Percentiles rank a stretch among this genome's conserved stretches.
These are phyloP conservation scores for Metschnikowia kunwiensis DNA, from an alignment of 805 yeast genomes.

Conservation along the genomic window DNA sequence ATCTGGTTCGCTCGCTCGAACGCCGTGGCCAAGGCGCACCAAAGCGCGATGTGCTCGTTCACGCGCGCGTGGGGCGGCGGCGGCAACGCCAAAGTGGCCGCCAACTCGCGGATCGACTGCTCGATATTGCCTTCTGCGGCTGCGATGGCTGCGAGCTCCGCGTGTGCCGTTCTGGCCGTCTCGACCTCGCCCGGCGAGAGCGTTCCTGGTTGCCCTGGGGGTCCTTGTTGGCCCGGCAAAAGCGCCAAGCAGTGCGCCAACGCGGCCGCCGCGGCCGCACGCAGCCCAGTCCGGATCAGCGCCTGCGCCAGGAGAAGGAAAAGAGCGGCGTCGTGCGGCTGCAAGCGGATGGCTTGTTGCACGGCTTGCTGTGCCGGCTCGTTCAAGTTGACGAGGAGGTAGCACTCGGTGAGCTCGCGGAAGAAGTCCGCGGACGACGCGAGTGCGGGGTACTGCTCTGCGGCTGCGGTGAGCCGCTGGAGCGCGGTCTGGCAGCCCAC, in stretches of 20 bases:
- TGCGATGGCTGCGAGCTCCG: slow-evolving; percentile 55
- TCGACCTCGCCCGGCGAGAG: slow-evolving; percentile 37
- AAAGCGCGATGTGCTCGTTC: slow-evolving; percentile 47
- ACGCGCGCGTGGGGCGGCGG: slow-evolving; percentile 44
- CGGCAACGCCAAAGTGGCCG: slow-evolving; percentile 49
- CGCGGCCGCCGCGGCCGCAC: slow-evolving; percentile 46
- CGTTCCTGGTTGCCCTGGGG: too few relatives aligned
- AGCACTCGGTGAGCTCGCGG: slow-evolving; percentile 52
- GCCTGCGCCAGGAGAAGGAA: slow-evolving; percentile 52
- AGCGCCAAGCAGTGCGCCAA: slow-evolving; percentile 44
- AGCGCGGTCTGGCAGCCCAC: slow-evolving; percentile 40
- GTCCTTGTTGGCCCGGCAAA: slow-evolving; percentile 36
- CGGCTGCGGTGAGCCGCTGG: slow-evolving; percentile 37
- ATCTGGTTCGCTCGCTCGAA: slow-evolving; percentile 51
- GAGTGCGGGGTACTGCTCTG: slow-evolving; percentile 37
- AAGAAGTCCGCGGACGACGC: slow-evolving; percentile 39
- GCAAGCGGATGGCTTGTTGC: slow-evolving; percentile 39
- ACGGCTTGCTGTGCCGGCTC: slow-evolving; percentile 53
- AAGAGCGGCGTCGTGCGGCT: slow-evolving; percentile 42
- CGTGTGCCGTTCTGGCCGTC: slow-evolving; percentile 50
- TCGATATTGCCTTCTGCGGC: slow-evolving; percentile 50
- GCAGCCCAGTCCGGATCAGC: slow-evolving; percentile 41
- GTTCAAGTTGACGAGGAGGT: slow-evolving; percentile 42
- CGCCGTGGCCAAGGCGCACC: slow-evolving; percentile 53
- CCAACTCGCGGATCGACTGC: slow-evolving; percentile 47